Percentiles rank a stretch among this genome's conserved stretches.
phyloP scores from a whole-genome alignment of 805 yeast species.

The Cyberlindnera petersonii region DNA sequence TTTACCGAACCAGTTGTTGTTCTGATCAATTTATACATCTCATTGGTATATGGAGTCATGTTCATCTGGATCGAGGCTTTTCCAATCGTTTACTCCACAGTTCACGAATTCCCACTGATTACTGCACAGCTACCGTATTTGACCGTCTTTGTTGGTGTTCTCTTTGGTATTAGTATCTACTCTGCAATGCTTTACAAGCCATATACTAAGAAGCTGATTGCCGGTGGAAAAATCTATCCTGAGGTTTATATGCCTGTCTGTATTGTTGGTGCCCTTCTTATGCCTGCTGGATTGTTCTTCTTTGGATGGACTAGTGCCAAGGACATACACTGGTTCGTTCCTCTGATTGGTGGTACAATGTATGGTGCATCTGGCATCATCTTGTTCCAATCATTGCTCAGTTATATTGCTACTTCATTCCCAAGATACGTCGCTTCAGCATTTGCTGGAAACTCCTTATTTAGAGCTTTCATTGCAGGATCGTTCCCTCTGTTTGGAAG shows the following conservation, averaged over 20 bases:
- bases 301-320: constrained; percentile 48
- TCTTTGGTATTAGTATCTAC: constrained; percentile 34
- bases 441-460: constrained; percentile 62
- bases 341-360: constrained; percentile 41
- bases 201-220: constrained; percentile 27
- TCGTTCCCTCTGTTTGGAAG: constrained; percentile 66
- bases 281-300: constrained; percentile 43
- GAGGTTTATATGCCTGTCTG: constrained; percentile 42
- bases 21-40: constrained; percentile 47
- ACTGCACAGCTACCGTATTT: constrained; percentile 46
- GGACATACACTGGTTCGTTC: constrained; percentile 46
- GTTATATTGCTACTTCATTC: constrained; percentile 58
- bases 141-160: constrained; percentile 43
- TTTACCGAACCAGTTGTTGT: constrained; percentile 53
- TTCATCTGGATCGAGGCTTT: constrained; percentile 60
- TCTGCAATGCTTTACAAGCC: constrained; percentile 25
- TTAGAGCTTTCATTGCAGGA: constrained; percentile 63
- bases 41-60: constrained; percentile 47
- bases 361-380: constrained; percentile 41
- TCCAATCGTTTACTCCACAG: constrained; percentile 49
- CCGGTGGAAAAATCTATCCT: constrained; percentile 32
- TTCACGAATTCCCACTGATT: constrained; percentile 43
- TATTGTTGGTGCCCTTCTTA: constrained; percentile 36
- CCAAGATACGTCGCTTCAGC: constrained; percentile 58
- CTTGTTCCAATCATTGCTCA: constrained; percentile 55